Base-by-base conservation (phyloP, 257 asterid species). In the Craterostigma plantagineum region DNA sequence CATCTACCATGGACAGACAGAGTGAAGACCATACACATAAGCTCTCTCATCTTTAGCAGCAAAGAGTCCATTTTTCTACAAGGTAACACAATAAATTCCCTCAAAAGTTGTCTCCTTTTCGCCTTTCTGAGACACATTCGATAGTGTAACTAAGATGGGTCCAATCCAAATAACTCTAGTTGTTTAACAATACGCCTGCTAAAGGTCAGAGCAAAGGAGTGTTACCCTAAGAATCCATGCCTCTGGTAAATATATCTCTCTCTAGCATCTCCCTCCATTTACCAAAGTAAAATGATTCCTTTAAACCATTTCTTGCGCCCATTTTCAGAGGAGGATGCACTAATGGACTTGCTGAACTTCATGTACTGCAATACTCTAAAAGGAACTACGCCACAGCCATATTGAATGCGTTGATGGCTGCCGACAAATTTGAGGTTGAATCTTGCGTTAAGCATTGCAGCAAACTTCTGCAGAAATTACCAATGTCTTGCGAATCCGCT, bases 1-100 rank as follows among this genome's bases (percentile, higher is more conserved):
- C 66, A 68, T 70, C 27, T 51, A 66, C 47, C 65, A 75, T 53
- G 94, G 92, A 73, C 53, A n/a, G 63, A 68, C n/a, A 62, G 56
- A 61, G 81, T 82, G 42, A 70, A 66, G 70, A 78, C 81, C 30
- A 61, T 82, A 53, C 94, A 82, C 49, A 78, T 82, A 52, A 78
- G 94, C 69, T 82, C 94, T 50, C 94, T 87, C 40, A 75, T 81
- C 42, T 64, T n/a, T 81, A 60, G 94, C 94, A 14, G 94, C 94
- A 39, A 82, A 75, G 64, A 82, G 94, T 49, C 94, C 92, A 10
- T 81, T 81, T 64, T 81, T 81, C 56, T 81, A 67, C 41, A 81
- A 81, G 94, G 94, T 76, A 70, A 23, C n/a, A n/a, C n/a, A n/a
- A n/a, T n/a, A n/a, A 23, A 23, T 23, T 23, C 30, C 30, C 6